Evolutionary conservation across 345 rosid genomes (phyloP), one percentile per base, ranked within the genome.

Genomic region (Lagerstroemia speciosa): DNA sequence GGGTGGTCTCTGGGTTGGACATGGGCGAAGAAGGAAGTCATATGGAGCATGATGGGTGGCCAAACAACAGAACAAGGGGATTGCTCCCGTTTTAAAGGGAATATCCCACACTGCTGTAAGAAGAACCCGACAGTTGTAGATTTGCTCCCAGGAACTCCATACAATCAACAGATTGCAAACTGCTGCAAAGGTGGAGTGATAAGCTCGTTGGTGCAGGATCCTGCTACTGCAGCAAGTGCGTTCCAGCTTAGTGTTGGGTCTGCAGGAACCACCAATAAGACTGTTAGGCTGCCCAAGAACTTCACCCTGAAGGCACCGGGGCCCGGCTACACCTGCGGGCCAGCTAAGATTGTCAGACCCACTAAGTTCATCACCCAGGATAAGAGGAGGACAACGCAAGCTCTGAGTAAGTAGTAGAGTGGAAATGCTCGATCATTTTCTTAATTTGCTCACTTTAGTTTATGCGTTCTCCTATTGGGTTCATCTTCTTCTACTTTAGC

Each of bases 111-210:
- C 78, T 89, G 91, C 74, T 93, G 98, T 77, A 87, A 86, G 78
- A 89, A 73, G 86, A 69, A 52, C 1, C 98, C 98, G 0, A 76
- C 84, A 11, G 73, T 91, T 8, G 96, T 93, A 31, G 98, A 93
- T 78, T 78, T 93, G 68, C 67, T 91, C 81, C 98, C 98, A 0
- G 94, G 97, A 72, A 80, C 87, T 57, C 92, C 96, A 37, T 83
- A 77, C 72, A 87, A 79, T 68, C 85, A 83, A 73, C 94, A 87
- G 74, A 65, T 84, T 38, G 77, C 87, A 50, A 93, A 93, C 67
- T 93, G 98, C 77, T 93, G 98, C 72, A 85, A 82, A 77, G 98
- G 98, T 12, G 98, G 97, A 20, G 89, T 91, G 14, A 75, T 93
- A 62, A 87, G 82, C 71, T 86, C 98, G 1, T 83, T 73, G 83